Conservation (phyloP, 441 rosid genomes). For the Mallotus repandus region DNA sequence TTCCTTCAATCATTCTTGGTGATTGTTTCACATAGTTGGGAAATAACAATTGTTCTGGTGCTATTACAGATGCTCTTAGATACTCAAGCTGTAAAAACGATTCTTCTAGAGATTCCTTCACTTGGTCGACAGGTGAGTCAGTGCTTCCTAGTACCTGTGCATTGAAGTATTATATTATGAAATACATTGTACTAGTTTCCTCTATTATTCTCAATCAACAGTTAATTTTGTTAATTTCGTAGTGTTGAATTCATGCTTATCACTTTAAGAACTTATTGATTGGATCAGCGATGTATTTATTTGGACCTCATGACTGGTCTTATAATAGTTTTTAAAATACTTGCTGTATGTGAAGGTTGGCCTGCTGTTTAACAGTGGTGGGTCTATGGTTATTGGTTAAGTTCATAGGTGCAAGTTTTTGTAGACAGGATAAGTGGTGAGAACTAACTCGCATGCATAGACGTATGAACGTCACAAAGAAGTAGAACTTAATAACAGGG, state of each 20-base stretch:
- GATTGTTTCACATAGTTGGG: conserved; percentile 3
- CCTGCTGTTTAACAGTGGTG: too few species aligned
- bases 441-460: too few species aligned
- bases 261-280: too few species aligned
- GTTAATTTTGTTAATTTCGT: background rate
- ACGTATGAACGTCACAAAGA: too few species aligned
- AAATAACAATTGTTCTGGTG: conserved; percentile 13
- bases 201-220: background rate
- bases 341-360: too few species aligned
- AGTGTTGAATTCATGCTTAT: background rate
- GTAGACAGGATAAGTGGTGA: too few species aligned
- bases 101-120: conserved; percentile 91
- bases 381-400: too few species aligned
- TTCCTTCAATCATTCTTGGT: conserved; percentile 4
- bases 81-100: conserved; percentile 96
- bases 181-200: background rate
- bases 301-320: too few species aligned
- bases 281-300: too few species aligned
- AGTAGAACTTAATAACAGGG: too few species aligned
- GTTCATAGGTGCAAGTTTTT: too few species aligned
- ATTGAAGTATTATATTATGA: background rate
- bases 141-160: background rate
- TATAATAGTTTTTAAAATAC: too few species aligned
- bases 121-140: conserved; percentile 84
- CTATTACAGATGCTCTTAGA: conserved; percentile 89